Percentiles rank a stretch among this genome's conserved stretches.
Evolutionary conservation across 768 basidiomycete genomes (phyloP).

Genomic region (Tylopilus balloui): DNA sequence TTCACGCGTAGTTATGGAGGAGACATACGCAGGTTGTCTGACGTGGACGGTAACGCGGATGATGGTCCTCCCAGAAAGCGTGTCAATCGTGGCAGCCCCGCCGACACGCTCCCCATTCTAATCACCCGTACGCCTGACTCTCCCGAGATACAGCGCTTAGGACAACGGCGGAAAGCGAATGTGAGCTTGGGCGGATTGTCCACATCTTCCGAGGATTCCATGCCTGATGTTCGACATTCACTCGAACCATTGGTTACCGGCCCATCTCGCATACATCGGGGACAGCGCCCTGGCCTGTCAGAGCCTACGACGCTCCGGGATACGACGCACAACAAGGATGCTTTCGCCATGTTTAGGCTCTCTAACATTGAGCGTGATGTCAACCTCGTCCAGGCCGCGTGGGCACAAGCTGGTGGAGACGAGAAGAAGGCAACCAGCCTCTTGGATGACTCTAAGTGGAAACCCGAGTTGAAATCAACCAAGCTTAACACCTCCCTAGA

Average conservation of each 20-base stretch:
- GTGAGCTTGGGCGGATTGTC: slow-evolving; percentile 42
- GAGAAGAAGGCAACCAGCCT: slow-evolving; percentile 55
- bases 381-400: slow-evolving; percentile 55
- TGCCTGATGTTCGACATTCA: slow-evolving; percentile 44
- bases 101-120: slow-evolving; percentile 29
- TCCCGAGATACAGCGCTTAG: slow-evolving; percentile 53
- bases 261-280: slow-evolving; percentile 50
- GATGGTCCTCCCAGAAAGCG: slow-evolving; percentile 72
- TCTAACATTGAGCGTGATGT: slow-evolving; percentile 47
- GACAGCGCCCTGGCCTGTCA: slow-evolving; percentile 33
- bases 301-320: slow-evolving; percentile 30
- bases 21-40: slow-evolving; percentile 36
- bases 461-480: slow-evolving; percentile 25
- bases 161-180: slow-evolving; percentile 42
- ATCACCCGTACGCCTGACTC: slow-evolving; percentile 40
- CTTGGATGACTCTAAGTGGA: slow-evolving; percentile 56
- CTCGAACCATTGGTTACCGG: slow-evolving; percentile 40
- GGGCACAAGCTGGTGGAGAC: slow-evolving; percentile 59
- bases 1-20: slow-evolving; percentile 41
- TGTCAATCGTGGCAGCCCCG: slow-evolving; percentile 48
- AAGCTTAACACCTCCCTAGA: slow-evolving; percentile 15
- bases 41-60: slow-evolving; percentile 39
- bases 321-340: slow-evolving; percentile 15
- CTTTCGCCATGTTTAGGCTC: slow-evolving; percentile 57
- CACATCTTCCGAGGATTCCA: slow-evolving; percentile 66